phyloP scores from a whole-genome alignment of 129 eudicot genomes.

The Calendula officinalis region DNA sequence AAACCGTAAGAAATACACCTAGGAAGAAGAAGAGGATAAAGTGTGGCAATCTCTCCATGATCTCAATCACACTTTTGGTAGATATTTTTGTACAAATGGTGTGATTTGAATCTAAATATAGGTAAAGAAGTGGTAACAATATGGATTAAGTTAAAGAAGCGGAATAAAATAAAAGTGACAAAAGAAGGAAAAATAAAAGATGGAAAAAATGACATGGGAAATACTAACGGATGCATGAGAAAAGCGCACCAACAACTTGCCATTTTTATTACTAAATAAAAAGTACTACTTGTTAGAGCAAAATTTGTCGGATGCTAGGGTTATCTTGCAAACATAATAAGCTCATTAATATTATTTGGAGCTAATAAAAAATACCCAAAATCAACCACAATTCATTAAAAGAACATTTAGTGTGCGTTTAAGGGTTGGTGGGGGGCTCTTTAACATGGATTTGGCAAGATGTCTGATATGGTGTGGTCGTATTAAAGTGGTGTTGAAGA shows the following conservation, averaged over 20 bases:
- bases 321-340: too few relatives aligned
- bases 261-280: constrained; percentile 1
- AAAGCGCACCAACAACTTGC: constrained; percentile 27
- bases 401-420: too few relatives aligned
- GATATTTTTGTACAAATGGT: constrained; percentile 17
- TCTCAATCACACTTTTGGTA: constrained; percentile 12
- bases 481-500: too few relatives aligned
- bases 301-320: too few relatives aligned
- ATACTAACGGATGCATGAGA: constrained; percentile 14
- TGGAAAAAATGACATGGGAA: constrained; percentile 2
- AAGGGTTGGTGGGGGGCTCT: too few relatives aligned
- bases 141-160: not conserved
- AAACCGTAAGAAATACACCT: constrained; percentile 4
- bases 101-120: constrained; percentile 28
- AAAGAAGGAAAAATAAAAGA: not conserved
- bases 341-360: too few relatives aligned
- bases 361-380: too few relatives aligned
- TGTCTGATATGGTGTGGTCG: too few relatives aligned
- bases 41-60: constrained; percentile 25
- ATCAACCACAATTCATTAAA: too few relatives aligned
- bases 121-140: constrained; percentile 9
- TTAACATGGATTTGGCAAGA: too few relatives aligned
- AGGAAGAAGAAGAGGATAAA: constrained; percentile 9
- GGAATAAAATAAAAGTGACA: not conserved
- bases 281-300: not conserved